A percentile compares a stretch with the other conserved stretches of the same genome.
Evolutionary conservation across 352 stramenopile species (phyloP).

Genomic region (Thraustotheca clavata): DNA sequence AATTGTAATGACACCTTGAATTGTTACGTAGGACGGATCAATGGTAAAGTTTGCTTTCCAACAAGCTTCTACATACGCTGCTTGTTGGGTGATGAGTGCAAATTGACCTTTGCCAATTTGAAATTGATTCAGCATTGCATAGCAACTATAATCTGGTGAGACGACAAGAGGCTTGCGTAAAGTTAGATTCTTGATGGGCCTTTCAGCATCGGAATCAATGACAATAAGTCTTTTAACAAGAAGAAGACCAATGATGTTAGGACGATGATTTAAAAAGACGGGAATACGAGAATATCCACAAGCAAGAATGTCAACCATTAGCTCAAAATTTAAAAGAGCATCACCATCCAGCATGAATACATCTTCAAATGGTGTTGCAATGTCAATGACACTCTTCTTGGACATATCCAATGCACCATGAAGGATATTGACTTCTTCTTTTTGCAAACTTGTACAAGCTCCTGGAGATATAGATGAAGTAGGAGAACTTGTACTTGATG

Average conservation of each 20-base stretch:
- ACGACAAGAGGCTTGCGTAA: constrained; percentile 39
- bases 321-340: constrained; percentile 29
- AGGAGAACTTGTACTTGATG: not conserved
- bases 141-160: constrained; percentile 33
- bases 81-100: constrained; percentile 28
- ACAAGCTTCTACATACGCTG: constrained; percentile 24
- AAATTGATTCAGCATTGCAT: constrained; percentile 53
- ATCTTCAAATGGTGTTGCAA: constrained; percentile 40
- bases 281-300: constrained; percentile 47
- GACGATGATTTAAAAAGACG: constrained; percentile 38
- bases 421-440: constrained; percentile 58
- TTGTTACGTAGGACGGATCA: constrained; percentile 26
- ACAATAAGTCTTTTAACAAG: constrained; percentile 51
- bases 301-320: constrained; percentile 39
- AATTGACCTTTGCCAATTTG: constrained; percentile 37
- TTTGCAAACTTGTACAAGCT: constrained; percentile 2
- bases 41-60: constrained; percentile 24
- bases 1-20: constrained; percentile 49
- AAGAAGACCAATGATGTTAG: constrained; percentile 34
- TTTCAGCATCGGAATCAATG: constrained; percentile 30
- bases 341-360: constrained; percentile 42
- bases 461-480: not conserved
- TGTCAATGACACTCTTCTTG: constrained; percentile 36
- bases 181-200: constrained; percentile 23
- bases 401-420: constrained; percentile 50